Percentiles rank a stretch among this genome's conserved stretches.
These are phyloP conservation scores for Zoysia japonica DNA, from an alignment of 176 grass and related monocot species.

Conservation along the genomic window DNA sequence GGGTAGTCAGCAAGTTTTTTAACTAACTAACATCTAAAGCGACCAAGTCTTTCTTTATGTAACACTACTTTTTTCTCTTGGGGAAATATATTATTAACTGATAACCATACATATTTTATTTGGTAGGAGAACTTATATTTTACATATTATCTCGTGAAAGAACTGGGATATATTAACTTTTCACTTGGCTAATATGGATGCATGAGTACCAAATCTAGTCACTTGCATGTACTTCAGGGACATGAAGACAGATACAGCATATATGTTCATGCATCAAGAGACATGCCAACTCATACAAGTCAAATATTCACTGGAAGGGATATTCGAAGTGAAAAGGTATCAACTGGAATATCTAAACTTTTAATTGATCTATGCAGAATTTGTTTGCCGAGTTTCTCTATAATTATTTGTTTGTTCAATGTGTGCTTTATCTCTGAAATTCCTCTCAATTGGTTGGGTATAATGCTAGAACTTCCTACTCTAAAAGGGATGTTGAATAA, in stretches of 20 bases:
- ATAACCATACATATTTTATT: not conserved
- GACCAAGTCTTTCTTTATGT: not conserved
- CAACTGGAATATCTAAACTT: not conserved
- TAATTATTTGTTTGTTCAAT: not conserved
- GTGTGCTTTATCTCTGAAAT: not conserved
- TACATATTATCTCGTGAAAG: conserved; percentile 15
- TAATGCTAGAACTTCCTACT: not conserved
- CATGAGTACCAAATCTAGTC: conserved; percentile 18
- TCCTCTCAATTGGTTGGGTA: not conserved
- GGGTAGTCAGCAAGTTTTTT: not conserved
- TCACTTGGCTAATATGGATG: conserved; percentile 4
- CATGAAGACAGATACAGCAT: conserved; percentile 96
- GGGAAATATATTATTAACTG: not conserved
- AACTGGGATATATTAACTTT: not conserved
- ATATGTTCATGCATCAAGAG: conserved; percentile 92
- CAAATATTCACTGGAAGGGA: conserved; percentile 71
- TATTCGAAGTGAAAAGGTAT: conserved; percentile 95
- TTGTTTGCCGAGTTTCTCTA: conserved; percentile 7
- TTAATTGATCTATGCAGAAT: not conserved
- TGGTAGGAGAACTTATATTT: not conserved
- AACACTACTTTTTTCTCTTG: not conserved
- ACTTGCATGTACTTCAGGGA: conserved; percentile 53
- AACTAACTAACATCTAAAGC: not conserved
- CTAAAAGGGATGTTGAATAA: not conserved
- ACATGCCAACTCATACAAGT: conserved; percentile 67